phyloP scores from a whole-genome alignment of 805 yeast genomes.

The Yarrowia divulgata region DNA sequence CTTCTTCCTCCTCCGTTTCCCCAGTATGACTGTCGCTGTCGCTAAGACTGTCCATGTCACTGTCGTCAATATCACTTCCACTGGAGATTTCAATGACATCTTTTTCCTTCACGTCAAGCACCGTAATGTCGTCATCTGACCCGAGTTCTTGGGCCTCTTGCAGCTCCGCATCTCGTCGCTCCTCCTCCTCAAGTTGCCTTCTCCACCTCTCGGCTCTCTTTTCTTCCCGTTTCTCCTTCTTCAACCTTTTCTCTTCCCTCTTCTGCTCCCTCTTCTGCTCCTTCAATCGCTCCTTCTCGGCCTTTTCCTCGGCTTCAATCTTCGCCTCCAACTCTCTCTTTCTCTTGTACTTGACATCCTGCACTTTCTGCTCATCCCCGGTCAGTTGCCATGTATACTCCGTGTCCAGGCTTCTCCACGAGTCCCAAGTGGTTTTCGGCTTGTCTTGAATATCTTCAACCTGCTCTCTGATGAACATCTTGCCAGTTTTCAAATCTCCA shows the following conservation, averaged over 20 bases:
- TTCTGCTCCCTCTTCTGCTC: background rate
- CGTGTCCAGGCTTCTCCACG: too few species aligned
- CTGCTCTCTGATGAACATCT: background rate
- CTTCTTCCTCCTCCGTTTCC: background rate
- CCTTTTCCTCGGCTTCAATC: background rate
- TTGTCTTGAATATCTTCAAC: too few species aligned
- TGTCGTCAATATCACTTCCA: background rate
- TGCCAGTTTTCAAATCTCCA: background rate
- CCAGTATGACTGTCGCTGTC: background rate
- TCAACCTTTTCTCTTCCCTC: too few species aligned
- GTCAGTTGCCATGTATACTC: background rate
- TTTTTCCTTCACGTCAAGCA: background rate
- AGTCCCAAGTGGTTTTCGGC: too few species aligned
- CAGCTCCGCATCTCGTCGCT: background rate
- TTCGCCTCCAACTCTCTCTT: background rate
- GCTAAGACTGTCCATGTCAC: too few species aligned
- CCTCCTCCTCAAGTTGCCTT: background rate
- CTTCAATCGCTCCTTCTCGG: background rate
- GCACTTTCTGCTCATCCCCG: background rate
- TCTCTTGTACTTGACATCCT: too few species aligned
- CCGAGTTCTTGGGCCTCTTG: too few species aligned
- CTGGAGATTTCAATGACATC: slow-evolving; percentile 1
- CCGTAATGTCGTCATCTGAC: background rate
- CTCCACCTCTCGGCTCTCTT: background rate
- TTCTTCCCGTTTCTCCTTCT: background rate